Conservation (phyloP, 1,284 basidiomycete species). For the Melampsora americana region DNA sequence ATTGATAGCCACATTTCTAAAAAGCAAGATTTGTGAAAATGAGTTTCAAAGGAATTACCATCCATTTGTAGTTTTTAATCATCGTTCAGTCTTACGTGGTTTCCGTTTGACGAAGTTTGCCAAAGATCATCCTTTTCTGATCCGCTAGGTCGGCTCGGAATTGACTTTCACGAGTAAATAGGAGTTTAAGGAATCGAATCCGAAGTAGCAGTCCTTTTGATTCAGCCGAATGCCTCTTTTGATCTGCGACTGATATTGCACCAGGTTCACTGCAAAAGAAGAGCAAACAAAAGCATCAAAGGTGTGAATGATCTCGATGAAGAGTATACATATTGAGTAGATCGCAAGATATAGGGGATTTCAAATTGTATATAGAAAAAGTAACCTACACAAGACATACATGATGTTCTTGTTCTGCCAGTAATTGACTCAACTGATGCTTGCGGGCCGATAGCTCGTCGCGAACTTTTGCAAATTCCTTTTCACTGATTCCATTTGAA, state of each 20-base stretch:
- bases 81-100: constrained; percentile 16
- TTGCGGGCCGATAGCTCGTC: constrained; percentile 31
- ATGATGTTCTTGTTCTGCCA: constrained; percentile 60
- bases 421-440: constrained; percentile 36
- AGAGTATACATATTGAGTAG: constrained; percentile 4
- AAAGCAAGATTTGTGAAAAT: not conserved
- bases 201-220: constrained; percentile 82
- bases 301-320: constrained; percentile 58
- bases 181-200: constrained; percentile 86
- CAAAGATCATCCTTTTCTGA: constrained; percentile 65
- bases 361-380: constrained; percentile 26
- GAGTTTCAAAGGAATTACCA: not conserved
- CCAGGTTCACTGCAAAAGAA: constrained; percentile 1
- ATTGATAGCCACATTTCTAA: constrained; percentile 41
- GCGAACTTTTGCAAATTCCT: constrained; percentile 21
- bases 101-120: constrained; percentile 25
- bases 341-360: not conserved
- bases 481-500: not conserved
- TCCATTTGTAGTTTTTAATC: not conserved
- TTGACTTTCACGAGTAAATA: constrained; percentile 77
- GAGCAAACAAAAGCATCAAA: constrained; percentile 23
- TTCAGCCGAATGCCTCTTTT: constrained; percentile 69
- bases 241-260: not conserved
- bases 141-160: constrained; percentile 75
- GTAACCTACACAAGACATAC: constrained; percentile 61